These are phyloP conservation scores for Pistacia atlantica DNA, from an alignment of 345 rosid species.

Conservation along the genomic window DNA sequence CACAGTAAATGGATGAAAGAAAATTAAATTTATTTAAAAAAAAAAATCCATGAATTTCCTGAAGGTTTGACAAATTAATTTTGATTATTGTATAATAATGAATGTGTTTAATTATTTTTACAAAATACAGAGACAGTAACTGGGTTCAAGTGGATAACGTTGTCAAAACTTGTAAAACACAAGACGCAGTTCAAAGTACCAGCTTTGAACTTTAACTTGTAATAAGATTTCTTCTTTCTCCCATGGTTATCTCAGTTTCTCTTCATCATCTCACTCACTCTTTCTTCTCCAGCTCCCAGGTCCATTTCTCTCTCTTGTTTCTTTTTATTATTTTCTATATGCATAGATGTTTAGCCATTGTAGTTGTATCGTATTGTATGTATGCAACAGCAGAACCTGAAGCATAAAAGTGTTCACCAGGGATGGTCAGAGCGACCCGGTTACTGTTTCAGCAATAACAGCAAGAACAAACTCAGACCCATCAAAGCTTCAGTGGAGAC, in stretches of 20 bases:
- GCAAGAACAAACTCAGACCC: constrained; percentile 37
- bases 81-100: too few relatives aligned
- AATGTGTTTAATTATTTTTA: too few relatives aligned
- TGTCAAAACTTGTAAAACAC: not conserved
- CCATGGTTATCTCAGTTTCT: constrained; percentile 32
- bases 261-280: constrained; percentile 29
- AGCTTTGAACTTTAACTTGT: too few relatives aligned
- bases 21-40: too few relatives aligned
- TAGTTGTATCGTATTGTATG: not conserved
- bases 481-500: constrained; percentile 56
- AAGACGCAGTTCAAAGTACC: not conserved
- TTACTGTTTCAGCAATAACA: constrained; percentile 27
- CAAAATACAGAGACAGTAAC: too few relatives aligned
- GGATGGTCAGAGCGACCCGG: constrained; percentile 40
- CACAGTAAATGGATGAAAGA: too few relatives aligned
- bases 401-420: constrained; percentile 4
- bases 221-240: not conserved
- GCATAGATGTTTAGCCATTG: not conserved
- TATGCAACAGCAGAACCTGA: constrained; percentile 1
- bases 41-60: too few relatives aligned
- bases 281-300: constrained; percentile 27
- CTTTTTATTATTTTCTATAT: not conserved
- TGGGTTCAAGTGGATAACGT: not conserved
- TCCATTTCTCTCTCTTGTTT: not conserved
- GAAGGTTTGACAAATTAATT: too few relatives aligned